These are phyloP conservation scores for Schizonepeta tenuifolia DNA, from an alignment of 257 asterid species.

Conservation along the genomic window DNA sequence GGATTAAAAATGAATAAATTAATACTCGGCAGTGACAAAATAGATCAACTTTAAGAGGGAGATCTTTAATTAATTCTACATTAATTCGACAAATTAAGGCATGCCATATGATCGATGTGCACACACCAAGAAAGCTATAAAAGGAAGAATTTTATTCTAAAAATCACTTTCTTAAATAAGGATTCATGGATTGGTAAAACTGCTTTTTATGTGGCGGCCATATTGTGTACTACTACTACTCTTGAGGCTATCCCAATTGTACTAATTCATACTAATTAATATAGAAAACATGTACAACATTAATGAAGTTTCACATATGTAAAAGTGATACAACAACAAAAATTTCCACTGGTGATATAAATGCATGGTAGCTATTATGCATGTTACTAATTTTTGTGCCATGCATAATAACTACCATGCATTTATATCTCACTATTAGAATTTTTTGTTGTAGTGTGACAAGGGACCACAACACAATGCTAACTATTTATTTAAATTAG, in stretches of 20 bases:
- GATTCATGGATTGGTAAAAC: constrained; percentile 32
- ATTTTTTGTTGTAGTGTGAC: no score
- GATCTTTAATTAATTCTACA: neutral
- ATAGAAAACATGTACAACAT: neutral
- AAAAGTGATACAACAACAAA: no score
- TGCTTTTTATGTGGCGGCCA: constrained; percentile 37
- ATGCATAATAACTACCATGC: no score
- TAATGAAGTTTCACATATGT: constrained; percentile 5
- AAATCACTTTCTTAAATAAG: constrained; percentile 6
- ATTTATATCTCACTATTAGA: no score
- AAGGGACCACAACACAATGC: constrained; percentile 63
- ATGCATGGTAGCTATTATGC: no score
- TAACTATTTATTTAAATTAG: neutral
- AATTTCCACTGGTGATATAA: no score
- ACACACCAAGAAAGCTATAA: constrained; percentile 16
- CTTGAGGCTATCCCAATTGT: constrained; percentile 38
- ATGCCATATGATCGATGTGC: constrained; percentile 30
- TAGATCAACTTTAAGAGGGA: constrained; percentile 11
- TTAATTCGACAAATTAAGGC: constrained; percentile 31
- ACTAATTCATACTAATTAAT: neutral
- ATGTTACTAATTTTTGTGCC: no score
- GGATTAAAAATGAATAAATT: constrained; percentile 9
- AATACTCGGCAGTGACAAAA: constrained; percentile 5
- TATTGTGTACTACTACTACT: neutral
- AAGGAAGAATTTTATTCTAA: neutral